Conservation (phyloP, 2,329 filamentous ascomycete species). For the Cercospora nicotianae region DNA sequence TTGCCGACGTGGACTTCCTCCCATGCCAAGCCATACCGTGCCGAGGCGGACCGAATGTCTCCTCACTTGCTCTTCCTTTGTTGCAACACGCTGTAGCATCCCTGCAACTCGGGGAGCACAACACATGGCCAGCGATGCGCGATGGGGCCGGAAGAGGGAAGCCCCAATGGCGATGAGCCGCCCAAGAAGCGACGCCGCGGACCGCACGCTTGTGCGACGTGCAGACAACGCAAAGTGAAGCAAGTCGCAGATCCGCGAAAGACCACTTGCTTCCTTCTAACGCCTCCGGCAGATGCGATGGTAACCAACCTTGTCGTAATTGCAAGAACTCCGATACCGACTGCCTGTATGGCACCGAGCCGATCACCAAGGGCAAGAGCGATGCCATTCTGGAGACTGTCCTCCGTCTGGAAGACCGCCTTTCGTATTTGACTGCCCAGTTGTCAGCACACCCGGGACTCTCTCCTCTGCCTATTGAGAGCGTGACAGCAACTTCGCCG, state of each 20-base stretch:
- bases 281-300: slow-evolving; percentile 10
- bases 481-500: not conserved
- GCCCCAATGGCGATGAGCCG: slow-evolving; percentile 10
- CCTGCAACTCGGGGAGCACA: not conserved
- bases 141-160: slow-evolving; percentile 9
- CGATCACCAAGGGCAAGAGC: slow-evolving; percentile 19
- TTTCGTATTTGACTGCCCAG: slow-evolving; percentile 12
- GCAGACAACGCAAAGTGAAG: slow-evolving; percentile 16
- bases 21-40: not conserved
- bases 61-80: not conserved
- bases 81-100: not conserved
- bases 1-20: not conserved
- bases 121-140: not conserved
- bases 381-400: slow-evolving; percentile 20
- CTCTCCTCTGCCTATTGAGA: not conserved
- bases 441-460: not conserved
- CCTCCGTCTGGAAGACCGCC: slow-evolving; percentile 14
- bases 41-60: not conserved
- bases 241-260: not conserved
- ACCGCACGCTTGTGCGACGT: slow-evolving; percentile 16
- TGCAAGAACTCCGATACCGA: slow-evolving; percentile 10
- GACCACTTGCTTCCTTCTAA: not conserved
- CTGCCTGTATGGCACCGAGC: slow-evolving; percentile 19
- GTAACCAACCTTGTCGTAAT: slow-evolving; percentile 17
- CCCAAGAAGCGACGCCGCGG: slow-evolving; percentile 19